phyloP scores from a whole-genome alignment of 768 basidiomycete genomes.

The Thelephora ganbajun region DNA sequence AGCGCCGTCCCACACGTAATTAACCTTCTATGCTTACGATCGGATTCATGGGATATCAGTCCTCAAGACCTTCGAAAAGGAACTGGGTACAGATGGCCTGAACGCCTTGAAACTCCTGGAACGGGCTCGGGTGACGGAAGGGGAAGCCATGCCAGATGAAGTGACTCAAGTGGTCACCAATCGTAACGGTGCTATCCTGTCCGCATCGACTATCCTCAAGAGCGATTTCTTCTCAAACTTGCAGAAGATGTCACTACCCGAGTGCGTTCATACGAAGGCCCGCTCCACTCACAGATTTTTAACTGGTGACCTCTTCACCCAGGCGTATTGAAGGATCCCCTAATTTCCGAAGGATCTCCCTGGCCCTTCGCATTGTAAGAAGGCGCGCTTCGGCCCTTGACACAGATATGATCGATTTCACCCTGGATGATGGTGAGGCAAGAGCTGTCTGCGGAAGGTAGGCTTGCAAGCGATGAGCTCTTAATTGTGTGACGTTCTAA shows the following conservation, averaged over 20 bases:
- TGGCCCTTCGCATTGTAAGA: constrained; percentile 30
- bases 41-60: constrained; percentile 28
- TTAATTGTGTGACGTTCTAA: background rate
- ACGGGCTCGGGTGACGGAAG: constrained; percentile 48
- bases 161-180: constrained; percentile 76
- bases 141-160: constrained; percentile 80
- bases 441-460: constrained; percentile 75
- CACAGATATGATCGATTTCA: constrained; percentile 22
- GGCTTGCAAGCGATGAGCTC: background rate
- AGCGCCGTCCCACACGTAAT: background rate
- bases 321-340: constrained; percentile 88
- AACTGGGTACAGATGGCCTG: constrained; percentile 65
- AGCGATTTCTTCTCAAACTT: constrained; percentile 88
- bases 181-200: constrained; percentile 75
- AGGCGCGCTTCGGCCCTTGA: constrained; percentile 15
- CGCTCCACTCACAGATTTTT: constrained; percentile 2
- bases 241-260: constrained; percentile 93
- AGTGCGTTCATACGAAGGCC: constrained; percentile 36
- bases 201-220: constrained; percentile 88
- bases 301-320: background rate
- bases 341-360: constrained; percentile 77
- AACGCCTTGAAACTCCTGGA: constrained; percentile 74
- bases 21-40: background rate
- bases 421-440: constrained; percentile 24
- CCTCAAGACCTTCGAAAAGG: constrained; percentile 91